phyloP scores from a whole-genome alignment of 2,329 filamentous ascomycete genomes.

The Endocalyx cinctus region DNA sequence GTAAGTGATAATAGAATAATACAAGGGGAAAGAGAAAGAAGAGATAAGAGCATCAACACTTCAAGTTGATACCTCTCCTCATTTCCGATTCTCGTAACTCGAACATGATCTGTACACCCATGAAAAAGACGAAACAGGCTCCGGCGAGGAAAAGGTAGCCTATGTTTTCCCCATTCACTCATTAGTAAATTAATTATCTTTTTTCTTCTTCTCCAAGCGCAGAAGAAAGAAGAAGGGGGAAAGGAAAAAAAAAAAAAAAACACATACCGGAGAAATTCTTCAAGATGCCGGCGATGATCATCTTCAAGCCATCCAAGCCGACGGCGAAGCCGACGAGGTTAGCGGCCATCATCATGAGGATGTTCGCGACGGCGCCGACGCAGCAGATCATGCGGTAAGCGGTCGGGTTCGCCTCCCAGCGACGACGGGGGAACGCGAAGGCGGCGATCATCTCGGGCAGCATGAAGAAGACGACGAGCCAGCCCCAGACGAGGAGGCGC shows the following conservation, averaged over 20 bases:
- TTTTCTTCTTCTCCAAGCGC: background rate
- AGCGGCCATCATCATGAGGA: conserved; percentile 92
- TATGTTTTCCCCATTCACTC: too few relatives aligned
- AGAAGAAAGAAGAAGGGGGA: conserved; percentile 4
- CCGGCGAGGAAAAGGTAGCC: conserved; percentile 69
- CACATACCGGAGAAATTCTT: conserved; percentile 65
- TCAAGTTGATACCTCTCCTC: conserved; percentile 75
- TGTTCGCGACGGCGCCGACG: conserved; percentile 73
- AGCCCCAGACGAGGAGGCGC: conserved; percentile 88
- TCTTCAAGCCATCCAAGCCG: conserved; percentile 80
- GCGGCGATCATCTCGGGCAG: conserved; percentile 76
- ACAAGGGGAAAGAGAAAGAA: background rate
- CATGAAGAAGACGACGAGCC: conserved; percentile 92
- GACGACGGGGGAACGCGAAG: conserved; percentile 65
- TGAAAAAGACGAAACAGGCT: conserved; percentile 72
- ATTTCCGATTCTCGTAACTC: conserved; percentile 84
- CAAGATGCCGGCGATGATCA: conserved; percentile 70
- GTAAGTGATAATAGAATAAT: background rate
- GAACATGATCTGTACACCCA: conserved; percentile 92
- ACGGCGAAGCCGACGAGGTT: conserved; percentile 95
- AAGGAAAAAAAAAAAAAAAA: conserved; percentile 1
- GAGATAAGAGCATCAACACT: conserved; percentile 52
- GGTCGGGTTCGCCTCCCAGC: conserved; percentile 66
- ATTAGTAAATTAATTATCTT: background rate
- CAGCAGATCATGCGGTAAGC: conserved; percentile 77